Conservation (phyloP, 78 protist genomes). For the Capsaspora owczarzaki region DNA sequence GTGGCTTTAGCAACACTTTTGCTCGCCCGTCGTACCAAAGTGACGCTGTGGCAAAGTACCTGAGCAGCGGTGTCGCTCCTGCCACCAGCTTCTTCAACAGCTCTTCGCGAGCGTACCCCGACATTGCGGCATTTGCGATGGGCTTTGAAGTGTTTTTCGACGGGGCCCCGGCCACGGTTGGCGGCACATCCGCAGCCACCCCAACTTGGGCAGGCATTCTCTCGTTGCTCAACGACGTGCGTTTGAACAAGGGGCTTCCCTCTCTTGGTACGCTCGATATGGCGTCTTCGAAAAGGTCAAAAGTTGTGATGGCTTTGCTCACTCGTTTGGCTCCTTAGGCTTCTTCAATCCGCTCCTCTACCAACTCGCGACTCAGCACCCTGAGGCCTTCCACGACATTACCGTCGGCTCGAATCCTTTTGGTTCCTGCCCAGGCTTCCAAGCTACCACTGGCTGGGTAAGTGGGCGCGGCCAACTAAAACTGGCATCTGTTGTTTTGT, state of each 20-base stretch:
- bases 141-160: background rate
- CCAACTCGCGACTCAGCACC: slow-evolving; percentile 23
- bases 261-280: no score
- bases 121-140: slow-evolving; percentile 51
- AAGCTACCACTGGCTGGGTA: slow-evolving; percentile 15
- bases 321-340: background rate
- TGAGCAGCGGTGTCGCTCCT: slow-evolving; percentile 15
- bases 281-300: background rate
- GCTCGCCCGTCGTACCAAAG: slow-evolving; percentile 42
- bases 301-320: background rate
- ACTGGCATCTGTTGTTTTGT: no score
- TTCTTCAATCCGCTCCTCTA: slow-evolving; percentile 67
- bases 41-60: slow-evolving; percentile 31
- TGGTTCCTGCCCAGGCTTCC: slow-evolving; percentile 2
- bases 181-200: slow-evolving; percentile 56
- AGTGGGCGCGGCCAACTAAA: background rate
- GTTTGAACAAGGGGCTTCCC: slow-evolving; percentile 23
- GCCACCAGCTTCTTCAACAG: slow-evolving; percentile 41
- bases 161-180: slow-evolving; percentile 22
- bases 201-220: slow-evolving; percentile 63
- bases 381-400: slow-evolving; percentile 63
- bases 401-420: slow-evolving; percentile 39
- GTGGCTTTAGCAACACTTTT: slow-evolving; percentile 54
- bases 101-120: slow-evolving; percentile 71
- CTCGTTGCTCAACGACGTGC: slow-evolving; percentile 55